Evolutionary conservation across 176 grass and related monocot genomes (phyloP).

Genomic region (maize (Zea mays)): DNA sequence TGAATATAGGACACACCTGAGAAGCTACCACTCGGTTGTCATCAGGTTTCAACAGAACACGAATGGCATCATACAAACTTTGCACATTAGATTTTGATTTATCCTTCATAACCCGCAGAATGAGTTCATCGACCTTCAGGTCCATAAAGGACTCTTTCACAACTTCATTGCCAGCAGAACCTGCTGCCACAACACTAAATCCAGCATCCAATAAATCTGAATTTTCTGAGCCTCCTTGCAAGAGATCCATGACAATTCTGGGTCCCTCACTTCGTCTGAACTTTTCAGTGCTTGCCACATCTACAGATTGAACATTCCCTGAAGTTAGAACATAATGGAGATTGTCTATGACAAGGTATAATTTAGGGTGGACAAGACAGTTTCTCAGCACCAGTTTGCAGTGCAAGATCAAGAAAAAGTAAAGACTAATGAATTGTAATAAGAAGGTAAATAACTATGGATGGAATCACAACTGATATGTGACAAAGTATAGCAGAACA

Average conservation of each 20-base stretch:
- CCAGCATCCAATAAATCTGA: slow-evolving; percentile 62
- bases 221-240: slow-evolving; percentile 48
- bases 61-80: slow-evolving; percentile 77
- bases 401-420: not conserved
- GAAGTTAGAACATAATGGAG: slow-evolving; percentile 22
- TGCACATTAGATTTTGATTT: slow-evolving; percentile 48
- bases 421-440: not conserved
- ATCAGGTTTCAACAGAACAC: slow-evolving; percentile 75
- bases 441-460: not conserved
- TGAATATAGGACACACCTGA: slow-evolving; percentile 58
- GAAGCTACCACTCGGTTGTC: slow-evolving; percentile 85
- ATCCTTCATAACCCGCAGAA: slow-evolving; percentile 66
- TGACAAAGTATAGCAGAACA: not conserved
- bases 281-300: slow-evolving; percentile 64
- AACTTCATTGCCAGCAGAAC: slow-evolving; percentile 86
- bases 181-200: slow-evolving; percentile 64
- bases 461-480: not conserved
- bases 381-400: not conserved
- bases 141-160: slow-evolving; percentile 90
- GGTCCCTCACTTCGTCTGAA: slow-evolving; percentile 72
- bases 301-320: slow-evolving; percentile 45
- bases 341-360: slow-evolving; percentile 4
- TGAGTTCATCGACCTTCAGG: slow-evolving; percentile 70
- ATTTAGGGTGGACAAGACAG: not conserved
- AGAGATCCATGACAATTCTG: slow-evolving; percentile 66